phyloP scores from a whole-genome alignment of 495 filamentous ascomycete genomes.

The Cetradonia linearis region DNA sequence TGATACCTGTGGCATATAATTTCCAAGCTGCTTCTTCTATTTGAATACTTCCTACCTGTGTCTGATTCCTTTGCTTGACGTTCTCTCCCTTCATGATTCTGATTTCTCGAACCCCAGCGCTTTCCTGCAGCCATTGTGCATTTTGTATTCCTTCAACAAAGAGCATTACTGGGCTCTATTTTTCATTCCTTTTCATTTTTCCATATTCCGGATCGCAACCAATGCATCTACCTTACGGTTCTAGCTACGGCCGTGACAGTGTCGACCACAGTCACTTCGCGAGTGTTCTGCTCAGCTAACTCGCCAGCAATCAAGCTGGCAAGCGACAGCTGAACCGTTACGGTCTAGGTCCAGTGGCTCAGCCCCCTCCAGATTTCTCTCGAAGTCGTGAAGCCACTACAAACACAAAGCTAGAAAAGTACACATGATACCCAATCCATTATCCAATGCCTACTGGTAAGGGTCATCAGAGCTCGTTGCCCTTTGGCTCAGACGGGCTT shows the following conservation, averaged over 20 bases:
- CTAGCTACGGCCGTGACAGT: constrained; percentile 1
- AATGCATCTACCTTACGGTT: constrained; percentile 14
- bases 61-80: not conserved
- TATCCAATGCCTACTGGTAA: not conserved
- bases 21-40: not conserved
- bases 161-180: not conserved
- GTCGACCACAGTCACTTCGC: constrained; percentile 13
- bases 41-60: not conserved
- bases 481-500: not conserved
- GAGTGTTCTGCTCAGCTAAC: not conserved
- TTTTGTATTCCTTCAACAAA: not conserved
- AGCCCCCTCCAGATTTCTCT: not conserved
- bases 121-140: not conserved
- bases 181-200: not conserved
- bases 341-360: not conserved
- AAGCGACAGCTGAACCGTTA: not conserved
- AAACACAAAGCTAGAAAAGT: not conserved
- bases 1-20: not conserved
- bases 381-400: not conserved
- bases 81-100: not conserved
- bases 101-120: not conserved
- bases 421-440: not conserved
- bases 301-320: not conserved
- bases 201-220: not conserved
- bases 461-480: not conserved